phyloP scores from a whole-genome alignment of 176 grass and related monocot species.

The Pontederia paniculata region DNA sequence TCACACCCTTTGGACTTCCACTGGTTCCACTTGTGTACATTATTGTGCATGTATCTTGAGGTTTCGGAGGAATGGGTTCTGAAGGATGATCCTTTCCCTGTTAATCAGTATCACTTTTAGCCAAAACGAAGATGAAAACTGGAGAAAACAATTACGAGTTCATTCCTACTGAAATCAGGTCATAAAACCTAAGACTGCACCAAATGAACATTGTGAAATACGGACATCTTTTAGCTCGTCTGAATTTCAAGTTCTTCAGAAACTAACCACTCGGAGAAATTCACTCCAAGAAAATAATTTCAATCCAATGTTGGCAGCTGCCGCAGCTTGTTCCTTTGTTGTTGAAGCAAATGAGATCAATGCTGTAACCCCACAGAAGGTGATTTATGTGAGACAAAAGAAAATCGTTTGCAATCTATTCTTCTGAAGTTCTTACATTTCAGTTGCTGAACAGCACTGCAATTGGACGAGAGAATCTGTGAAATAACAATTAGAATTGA shows the following conservation, averaged over 20 bases:
- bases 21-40: slow-evolving; percentile 99
- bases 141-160: too few relatives aligned
- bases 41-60: slow-evolving; percentile 76
- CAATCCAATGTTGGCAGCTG: slow-evolving; percentile 28
- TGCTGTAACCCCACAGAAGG: slow-evolving; percentile 32
- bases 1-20: slow-evolving; percentile 86
- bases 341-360: slow-evolving; percentile 60
- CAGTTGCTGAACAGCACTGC: slow-evolving; percentile 33
- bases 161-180: too few relatives aligned
- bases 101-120: slow-evolving; percentile 21
- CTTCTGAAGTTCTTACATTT: slow-evolving; percentile 40
- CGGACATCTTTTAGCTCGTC: too few relatives aligned
- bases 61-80: slow-evolving; percentile 47
- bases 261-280: slow-evolving; percentile 60
- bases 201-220: too few relatives aligned
- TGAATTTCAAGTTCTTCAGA: neutral
- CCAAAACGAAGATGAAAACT: too few relatives aligned
- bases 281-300: slow-evolving; percentile 73
- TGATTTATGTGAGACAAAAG: neutral
- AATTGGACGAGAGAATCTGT: slow-evolving; percentile 46
- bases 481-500: slow-evolving; percentile 6
- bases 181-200: too few relatives aligned
- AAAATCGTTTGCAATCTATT: too few relatives aligned
- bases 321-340: slow-evolving; percentile 45
- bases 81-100: slow-evolving; percentile 63